Conservation (phyloP, 768 basidiomycete genomes). For the Leccinellum rugosiceps region DNA sequence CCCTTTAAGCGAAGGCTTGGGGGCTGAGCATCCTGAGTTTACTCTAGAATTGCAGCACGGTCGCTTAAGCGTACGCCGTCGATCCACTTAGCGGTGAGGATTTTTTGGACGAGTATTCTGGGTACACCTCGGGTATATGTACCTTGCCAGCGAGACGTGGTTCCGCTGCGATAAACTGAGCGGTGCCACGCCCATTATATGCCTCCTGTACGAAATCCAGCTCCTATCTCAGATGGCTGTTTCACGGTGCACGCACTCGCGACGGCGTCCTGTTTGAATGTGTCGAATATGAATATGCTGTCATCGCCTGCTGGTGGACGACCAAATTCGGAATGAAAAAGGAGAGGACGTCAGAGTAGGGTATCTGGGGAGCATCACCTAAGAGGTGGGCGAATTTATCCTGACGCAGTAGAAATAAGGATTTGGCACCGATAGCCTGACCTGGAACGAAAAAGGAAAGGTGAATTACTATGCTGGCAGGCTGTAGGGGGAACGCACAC, state of each 20-base stretch:
- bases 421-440: constrained; percentile 82
- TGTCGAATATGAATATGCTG: constrained; percentile 59
- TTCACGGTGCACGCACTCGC: constrained; percentile 92
- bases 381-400: constrained; percentile 78
- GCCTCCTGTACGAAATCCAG: constrained; percentile 83
- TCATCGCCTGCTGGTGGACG: constrained; percentile 59
- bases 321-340: constrained; percentile 70
- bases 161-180: constrained; percentile 64
- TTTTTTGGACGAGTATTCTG: constrained; percentile 67
- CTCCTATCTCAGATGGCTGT: constrained; percentile 78
- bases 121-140: constrained; percentile 74
- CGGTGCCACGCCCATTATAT: constrained; percentile 68
- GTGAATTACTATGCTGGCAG: background rate
- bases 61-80: constrained; percentile 74
- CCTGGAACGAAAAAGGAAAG: constrained; percentile 32
- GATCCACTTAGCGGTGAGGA: constrained; percentile 87
- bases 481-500: constrained; percentile 32
- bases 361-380: constrained; percentile 85
- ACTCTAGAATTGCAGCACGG: constrained; percentile 49
- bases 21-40: constrained; percentile 2
- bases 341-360: constrained; percentile 61
- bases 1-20: constrained; percentile 44
- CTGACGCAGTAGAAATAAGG: constrained; percentile 77
- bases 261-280: constrained; percentile 72
- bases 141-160: constrained; percentile 67